Conservation (phyloP, 176 grass and related monocot species). For the Canna indica region DNA sequence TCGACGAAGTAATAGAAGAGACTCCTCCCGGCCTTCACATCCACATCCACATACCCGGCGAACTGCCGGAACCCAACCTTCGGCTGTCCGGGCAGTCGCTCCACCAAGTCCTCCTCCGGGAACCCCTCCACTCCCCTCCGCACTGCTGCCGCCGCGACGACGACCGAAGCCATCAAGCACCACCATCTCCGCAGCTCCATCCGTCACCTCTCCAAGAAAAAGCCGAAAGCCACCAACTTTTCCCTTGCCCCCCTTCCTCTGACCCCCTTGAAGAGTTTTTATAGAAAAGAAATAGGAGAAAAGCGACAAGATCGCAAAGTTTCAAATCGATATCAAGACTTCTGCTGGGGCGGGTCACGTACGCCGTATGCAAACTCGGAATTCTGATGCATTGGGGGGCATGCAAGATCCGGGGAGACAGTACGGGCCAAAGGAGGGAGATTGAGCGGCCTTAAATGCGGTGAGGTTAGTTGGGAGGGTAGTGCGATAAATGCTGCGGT, state of each 20-base stretch:
- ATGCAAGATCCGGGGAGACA: background rate
- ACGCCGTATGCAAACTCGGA: background rate
- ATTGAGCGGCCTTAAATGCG: background rate
- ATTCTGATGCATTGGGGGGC: background rate
- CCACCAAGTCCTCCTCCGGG: conserved; percentile 67
- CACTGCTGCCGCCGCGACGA: conserved; percentile 1
- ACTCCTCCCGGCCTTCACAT: conserved; percentile 53
- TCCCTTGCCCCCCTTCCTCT: background rate
- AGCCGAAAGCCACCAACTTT: background rate
- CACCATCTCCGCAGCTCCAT: conserved; percentile 24
- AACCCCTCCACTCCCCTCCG: conserved; percentile 24
- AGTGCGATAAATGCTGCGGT: background rate
- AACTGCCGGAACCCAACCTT: conserved; percentile 67
- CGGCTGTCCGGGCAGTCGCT: conserved; percentile 62
- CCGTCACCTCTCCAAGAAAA: conserved; percentile 3
- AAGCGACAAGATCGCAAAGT: background rate
- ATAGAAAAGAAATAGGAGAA: background rate
- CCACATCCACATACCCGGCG: conserved; percentile 76
- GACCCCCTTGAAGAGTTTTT: background rate
- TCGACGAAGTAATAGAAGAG: conserved; percentile 98
- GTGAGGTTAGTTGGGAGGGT: background rate
- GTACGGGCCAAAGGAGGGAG: too few species aligned
- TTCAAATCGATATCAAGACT: background rate
- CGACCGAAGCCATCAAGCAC: conserved; percentile 19
- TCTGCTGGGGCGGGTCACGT: background rate